These are phyloP conservation scores for Wickerhamomyces sp. DNA, from an alignment of 1,139 yeast genomes.

Conservation along the genomic window DNA sequence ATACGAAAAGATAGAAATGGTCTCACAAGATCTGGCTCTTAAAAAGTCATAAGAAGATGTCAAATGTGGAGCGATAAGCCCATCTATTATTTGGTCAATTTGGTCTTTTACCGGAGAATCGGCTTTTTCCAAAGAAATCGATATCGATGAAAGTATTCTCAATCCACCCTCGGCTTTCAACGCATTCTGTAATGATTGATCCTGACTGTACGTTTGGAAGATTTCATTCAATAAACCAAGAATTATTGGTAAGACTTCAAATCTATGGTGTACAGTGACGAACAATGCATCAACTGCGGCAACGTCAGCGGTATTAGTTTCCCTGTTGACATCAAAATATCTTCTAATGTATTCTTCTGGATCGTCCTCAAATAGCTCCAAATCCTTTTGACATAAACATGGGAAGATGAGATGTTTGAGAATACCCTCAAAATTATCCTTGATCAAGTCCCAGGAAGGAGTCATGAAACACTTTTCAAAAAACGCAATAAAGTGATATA, in stretches of 20 bases:
- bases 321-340: slow-evolving; percentile 65
- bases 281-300: slow-evolving; percentile 77
- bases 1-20: slow-evolving; percentile 55
- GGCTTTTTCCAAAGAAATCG: slow-evolving; percentile 43
- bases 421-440: slow-evolving; percentile 53
- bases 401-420: slow-evolving; percentile 59
- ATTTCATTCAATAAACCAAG: slow-evolving; percentile 46
- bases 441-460: slow-evolving; percentile 49
- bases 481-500: slow-evolving; percentile 59
- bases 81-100: slow-evolving; percentile 67
- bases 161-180: slow-evolving; percentile 79
- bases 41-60: slow-evolving; percentile 66
- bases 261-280: slow-evolving; percentile 40
- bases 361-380: slow-evolving; percentile 66
- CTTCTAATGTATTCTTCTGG: slow-evolving; percentile 71
- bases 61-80: slow-evolving; percentile 60
- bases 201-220: slow-evolving; percentile 33
- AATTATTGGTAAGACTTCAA: slow-evolving; percentile 39
- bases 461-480: slow-evolving; percentile 56
- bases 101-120: slow-evolving; percentile 51
- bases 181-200: slow-evolving; percentile 43
- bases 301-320: slow-evolving; percentile 68
- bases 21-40: slow-evolving; percentile 81
- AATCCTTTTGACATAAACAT: slow-evolving; percentile 48
- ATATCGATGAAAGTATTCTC: slow-evolving; percentile 69